Conservation (phyloP, 345 rosid species). For the Lenwebbia sp. region DNA sequence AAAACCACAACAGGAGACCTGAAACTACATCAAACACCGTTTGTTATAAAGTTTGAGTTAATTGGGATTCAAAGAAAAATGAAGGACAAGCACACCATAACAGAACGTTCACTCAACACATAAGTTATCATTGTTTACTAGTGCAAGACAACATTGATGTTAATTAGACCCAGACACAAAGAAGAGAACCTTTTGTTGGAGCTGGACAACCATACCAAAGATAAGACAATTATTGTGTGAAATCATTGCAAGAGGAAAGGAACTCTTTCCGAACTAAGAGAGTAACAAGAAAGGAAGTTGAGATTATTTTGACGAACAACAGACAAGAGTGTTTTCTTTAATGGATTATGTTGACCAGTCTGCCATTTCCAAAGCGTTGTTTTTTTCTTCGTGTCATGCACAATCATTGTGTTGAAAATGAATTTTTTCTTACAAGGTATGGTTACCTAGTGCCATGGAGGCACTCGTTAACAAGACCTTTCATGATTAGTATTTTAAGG, state of each 20-base stretch:
- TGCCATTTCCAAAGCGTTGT: neutral
- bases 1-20: neutral
- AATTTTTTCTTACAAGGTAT: neutral
- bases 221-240: neutral
- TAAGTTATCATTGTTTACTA: neutral
- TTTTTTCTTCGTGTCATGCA: neutral
- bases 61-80: neutral
- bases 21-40: neutral
- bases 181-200: neutral
- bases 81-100: neutral
- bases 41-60: neutral
- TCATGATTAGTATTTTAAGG: neutral
- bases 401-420: neutral
- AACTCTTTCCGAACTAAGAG: neutral
- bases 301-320: neutral
- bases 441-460: neutral
- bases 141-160: neutral
- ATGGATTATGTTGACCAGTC: neutral
- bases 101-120: neutral
- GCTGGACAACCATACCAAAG: neutral
- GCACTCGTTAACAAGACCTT: neutral
- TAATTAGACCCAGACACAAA: neutral
- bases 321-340: neutral
- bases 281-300: neutral
- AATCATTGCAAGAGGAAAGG: neutral